Evolutionary conservation across 164 flowering plant species (phyloP).

Genomic region (Taxillus chinensis): DNA sequence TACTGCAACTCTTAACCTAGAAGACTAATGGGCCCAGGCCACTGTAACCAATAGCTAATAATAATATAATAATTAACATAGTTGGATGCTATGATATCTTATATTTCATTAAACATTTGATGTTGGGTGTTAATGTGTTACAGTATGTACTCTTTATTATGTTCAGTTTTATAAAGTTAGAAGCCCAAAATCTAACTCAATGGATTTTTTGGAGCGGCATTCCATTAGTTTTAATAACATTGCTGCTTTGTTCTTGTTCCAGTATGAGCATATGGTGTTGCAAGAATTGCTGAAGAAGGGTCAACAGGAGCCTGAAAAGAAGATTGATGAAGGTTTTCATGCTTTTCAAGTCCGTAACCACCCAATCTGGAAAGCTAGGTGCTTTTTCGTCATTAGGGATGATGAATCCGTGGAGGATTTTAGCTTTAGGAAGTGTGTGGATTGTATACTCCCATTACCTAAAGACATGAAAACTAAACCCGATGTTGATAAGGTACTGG

Average conservation of each 20-base stretch:
- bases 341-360: slow-evolving; percentile 71
- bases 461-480: slow-evolving; percentile 55
- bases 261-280: slow-evolving; percentile 75
- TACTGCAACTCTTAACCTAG: too few relatives aligned
- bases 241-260: slow-evolving; percentile 10
- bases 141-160: too few relatives aligned
- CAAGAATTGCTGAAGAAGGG: slow-evolving; percentile 81
- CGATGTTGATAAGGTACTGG: slow-evolving; percentile 38
- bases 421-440: slow-evolving; percentile 95
- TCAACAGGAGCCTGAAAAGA: slow-evolving; percentile 64
- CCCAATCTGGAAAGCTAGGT: slow-evolving; percentile 71
- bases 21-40: too few relatives aligned
- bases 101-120: too few relatives aligned
- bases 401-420: slow-evolving; percentile 76
- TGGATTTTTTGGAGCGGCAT: too few relatives aligned
- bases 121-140: too few relatives aligned
- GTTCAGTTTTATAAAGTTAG: too few relatives aligned
- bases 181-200: too few relatives aligned
- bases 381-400: slow-evolving; percentile 67
- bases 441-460: slow-evolving; percentile 82
- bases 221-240: background rate
- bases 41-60: too few relatives aligned
- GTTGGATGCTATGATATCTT: too few relatives aligned
- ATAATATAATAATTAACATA: too few relatives aligned
- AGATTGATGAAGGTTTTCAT: slow-evolving; percentile 53